Evolutionary conservation across 202 grass and related monocot species (phyloP).

Genomic region (Musa balbisiana): DNA sequence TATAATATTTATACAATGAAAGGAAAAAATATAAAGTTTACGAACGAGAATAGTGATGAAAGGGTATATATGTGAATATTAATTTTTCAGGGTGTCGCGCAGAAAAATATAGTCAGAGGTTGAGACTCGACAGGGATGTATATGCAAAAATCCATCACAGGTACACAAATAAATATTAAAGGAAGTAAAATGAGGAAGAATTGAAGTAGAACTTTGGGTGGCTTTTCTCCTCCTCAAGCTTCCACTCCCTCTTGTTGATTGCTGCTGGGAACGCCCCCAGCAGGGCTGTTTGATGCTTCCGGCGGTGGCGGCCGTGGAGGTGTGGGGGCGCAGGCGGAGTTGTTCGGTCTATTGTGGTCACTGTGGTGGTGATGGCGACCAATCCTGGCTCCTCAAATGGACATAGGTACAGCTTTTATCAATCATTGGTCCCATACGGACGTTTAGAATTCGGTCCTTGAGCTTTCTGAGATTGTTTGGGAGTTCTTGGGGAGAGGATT

Average conservation of each 20-base stretch:
- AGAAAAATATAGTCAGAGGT: no score
- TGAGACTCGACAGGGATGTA: no score
- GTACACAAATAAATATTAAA: background rate
- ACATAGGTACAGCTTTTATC: background rate
- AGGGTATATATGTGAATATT: no score
- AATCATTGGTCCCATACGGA: background rate
- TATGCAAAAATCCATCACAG: no score
- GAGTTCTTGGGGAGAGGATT: background rate
- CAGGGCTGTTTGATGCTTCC: background rate
- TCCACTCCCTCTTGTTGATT: constrained; percentile 2
- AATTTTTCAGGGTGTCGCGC: no score
- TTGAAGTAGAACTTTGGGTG: background rate
- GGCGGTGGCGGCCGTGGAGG: background rate
- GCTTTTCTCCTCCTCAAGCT: constrained; percentile 1
- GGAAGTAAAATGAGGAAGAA: background rate
- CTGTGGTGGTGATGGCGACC: background rate
- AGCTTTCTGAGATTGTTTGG: background rate
- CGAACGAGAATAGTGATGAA: no score
- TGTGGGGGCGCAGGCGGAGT: background rate
- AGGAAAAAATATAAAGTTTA: no score
- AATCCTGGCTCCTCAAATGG: background rate
- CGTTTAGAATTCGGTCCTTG: background rate
- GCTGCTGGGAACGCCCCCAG: background rate
- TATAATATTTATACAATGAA: no score
- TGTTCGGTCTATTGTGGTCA: background rate